These are phyloP conservation scores for Meyerozyma guilliermondii DNA, from an alignment of 1,139 yeast species.

Conservation along the genomic window DNA sequence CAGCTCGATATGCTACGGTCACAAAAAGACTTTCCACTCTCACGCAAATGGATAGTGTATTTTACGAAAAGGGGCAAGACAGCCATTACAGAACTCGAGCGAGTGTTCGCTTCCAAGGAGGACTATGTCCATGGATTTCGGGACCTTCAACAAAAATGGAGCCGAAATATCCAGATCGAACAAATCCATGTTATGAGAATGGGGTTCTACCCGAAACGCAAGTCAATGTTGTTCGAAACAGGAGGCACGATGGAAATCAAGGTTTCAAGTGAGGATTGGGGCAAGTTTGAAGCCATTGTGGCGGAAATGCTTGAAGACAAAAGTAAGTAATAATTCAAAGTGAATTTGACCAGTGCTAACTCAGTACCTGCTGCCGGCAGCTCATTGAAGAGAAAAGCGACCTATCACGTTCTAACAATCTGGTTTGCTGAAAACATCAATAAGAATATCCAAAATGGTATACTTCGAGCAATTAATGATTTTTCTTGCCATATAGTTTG, in stretches of 20 bases:
- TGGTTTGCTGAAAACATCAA: neutral
- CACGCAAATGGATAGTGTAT: neutral
- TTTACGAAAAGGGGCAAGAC: neutral
- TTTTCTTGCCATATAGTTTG: neutral
- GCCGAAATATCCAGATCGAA: neutral
- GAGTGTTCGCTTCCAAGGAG: neutral
- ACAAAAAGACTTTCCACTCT: neutral
- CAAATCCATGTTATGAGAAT: neutral
- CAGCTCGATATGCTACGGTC: neutral
- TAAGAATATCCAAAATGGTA: neutral
- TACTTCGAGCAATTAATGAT: neutral
- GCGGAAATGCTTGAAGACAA: neutral
- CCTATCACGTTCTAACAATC: neutral
- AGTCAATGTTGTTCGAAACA: neutral
- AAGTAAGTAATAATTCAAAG: neutral
- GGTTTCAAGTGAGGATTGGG: neutral
- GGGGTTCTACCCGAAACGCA: neutral
- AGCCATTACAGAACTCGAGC: neutral
- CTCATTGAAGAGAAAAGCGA: neutral
- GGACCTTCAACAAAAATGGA: neutral
- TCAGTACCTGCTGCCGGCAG: neutral
- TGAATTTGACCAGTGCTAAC: neutral
- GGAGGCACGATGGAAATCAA: neutral
- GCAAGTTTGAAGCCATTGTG: neutral
- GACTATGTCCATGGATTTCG: neutral